A percentile compares a stretch with the other conserved stretches of the same genome.
phyloP scores from a whole-genome alignment of 345 rosid species.

The Garcia nutans region DNA sequence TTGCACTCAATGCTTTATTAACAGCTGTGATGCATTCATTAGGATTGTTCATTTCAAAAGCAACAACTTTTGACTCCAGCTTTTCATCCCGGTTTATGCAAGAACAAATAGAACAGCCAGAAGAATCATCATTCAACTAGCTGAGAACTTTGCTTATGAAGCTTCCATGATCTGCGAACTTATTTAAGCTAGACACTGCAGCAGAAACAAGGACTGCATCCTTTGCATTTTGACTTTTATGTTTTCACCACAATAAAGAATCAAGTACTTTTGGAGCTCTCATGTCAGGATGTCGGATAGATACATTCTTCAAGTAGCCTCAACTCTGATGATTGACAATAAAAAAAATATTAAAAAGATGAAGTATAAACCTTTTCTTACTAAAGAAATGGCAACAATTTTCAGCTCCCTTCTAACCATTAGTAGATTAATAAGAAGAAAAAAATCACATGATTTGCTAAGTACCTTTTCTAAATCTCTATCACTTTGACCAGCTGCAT shows the following conservation, averaged over 20 bases:
- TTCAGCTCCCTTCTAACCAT: not conserved
- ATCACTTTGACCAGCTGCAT: conserved; percentile 33
- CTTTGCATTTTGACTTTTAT: conserved; percentile 40
- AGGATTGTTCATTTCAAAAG: conserved; percentile 23
- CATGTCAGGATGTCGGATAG: conserved; percentile 55
- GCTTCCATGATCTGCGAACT: conserved; percentile 73
- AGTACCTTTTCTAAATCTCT: conserved; percentile 50
- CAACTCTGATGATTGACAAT: conserved; percentile 39
- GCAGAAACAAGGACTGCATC: conserved; percentile 53
- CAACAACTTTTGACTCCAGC: conserved; percentile 20
- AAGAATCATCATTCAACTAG: conserved; percentile 36
- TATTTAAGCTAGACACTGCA: conserved; percentile 64
- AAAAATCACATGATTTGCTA: conserved; percentile 4
- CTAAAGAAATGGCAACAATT: not conserved
- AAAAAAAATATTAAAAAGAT: conserved; percentile 7
- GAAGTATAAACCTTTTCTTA: not conserved
- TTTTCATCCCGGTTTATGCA: conserved; percentile 28
- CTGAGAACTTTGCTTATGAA: conserved; percentile 55
- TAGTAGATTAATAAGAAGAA: not conserved
- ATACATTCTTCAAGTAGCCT: conserved; percentile 64
- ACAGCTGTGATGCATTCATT: conserved; percentile 28
- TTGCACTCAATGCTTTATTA: conserved; percentile 54
- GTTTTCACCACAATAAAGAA: conserved; percentile 76
- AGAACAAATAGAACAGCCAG: conserved; percentile 29
- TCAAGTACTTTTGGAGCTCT: conserved; percentile 65